phyloP scores from a whole-genome alignment of 352 stramenopile species.

The Albugo candida region DNA sequence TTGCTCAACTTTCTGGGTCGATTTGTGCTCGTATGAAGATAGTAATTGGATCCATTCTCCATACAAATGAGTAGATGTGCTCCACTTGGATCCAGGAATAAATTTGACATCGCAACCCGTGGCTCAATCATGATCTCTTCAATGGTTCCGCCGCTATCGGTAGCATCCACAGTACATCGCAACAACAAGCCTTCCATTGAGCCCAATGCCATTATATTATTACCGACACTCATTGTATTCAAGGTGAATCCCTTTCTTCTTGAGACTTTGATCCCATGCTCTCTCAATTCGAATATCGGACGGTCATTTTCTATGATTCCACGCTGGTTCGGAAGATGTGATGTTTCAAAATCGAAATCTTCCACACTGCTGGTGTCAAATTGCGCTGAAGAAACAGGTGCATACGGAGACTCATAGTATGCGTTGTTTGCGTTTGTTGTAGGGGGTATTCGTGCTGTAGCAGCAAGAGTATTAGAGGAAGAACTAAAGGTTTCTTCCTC shows the following conservation, averaged over 20 bases:
- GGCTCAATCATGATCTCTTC: constrained; percentile 83
- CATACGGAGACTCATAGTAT: constrained; percentile 11
- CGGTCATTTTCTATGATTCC: constrained; percentile 30
- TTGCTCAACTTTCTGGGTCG: constrained; percentile 78
- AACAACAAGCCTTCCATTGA: constrained; percentile 67
- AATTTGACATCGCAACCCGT: constrained; percentile 53
- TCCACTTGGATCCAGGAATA: constrained; percentile 71
- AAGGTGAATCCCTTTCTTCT: constrained; percentile 71
- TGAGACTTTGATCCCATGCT: constrained; percentile 73
- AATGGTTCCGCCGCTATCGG: constrained; percentile 39
- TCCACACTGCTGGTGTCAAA: constrained; percentile 22
- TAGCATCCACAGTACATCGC: constrained; percentile 57
- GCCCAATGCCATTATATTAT: constrained; percentile 60
- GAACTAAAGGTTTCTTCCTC: constrained; percentile 24
- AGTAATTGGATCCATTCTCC: constrained; percentile 79
- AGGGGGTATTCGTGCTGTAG: constrained; percentile 4
- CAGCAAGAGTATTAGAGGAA: constrained; percentile 5
- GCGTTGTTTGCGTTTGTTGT: constrained; percentile 1
- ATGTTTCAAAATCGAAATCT: constrained; percentile 57
- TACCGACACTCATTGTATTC: constrained; percentile 59
- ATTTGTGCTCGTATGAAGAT: constrained; percentile 49
- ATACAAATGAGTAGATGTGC: constrained; percentile 66
- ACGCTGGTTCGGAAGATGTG: constrained; percentile 20
- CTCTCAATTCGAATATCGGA: constrained; percentile 73
- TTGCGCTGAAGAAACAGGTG: constrained; percentile 2